Percentiles rank a stretch among this genome's conserved stretches.
Evolutionary conservation across 2,329 filamentous ascomycete genomes (phyloP).

Genomic region (Seiridium unicorne): DNA sequence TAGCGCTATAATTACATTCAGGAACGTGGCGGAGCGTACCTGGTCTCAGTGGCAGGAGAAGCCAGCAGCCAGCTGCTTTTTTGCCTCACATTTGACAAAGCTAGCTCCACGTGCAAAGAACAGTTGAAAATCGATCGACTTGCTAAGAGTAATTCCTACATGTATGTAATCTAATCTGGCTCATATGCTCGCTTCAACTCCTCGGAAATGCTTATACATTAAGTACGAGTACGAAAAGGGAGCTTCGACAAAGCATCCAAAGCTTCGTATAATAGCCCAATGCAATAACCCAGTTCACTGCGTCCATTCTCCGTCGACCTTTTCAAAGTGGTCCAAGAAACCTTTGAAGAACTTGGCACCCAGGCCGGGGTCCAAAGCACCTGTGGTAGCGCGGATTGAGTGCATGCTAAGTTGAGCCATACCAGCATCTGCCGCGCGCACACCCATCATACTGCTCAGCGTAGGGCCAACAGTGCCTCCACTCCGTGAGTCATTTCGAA

Average conservation of each 20-base stretch:
- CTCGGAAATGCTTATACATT: no score
- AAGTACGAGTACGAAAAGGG: no score
- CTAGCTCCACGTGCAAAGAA: no score
- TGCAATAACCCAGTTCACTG: conserved; percentile 1
- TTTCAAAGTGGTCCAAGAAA: conserved; percentile 84
- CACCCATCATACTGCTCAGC: conserved; percentile 76
- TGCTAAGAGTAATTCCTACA: no score
- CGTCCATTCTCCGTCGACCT: conserved; percentile 77
- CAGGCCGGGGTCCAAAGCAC: conserved; percentile 79
- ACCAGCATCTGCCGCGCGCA: conserved; percentile 81
- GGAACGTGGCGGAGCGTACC: background rate
- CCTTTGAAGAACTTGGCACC: conserved; percentile 87
- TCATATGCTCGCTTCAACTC: no score
- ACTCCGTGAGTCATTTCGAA: conserved; percentile 84
- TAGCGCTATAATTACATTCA: background rate
- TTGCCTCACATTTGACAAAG: no score
- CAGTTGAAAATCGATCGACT: no score
- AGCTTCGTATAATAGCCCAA: background rate
- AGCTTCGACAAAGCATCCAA: no score
- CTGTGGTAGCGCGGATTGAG: conserved; percentile 84
- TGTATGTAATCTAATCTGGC: no score
- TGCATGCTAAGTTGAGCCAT: conserved; percentile 95
- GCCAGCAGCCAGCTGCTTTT: no score
- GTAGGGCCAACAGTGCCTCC: conserved; percentile 96
- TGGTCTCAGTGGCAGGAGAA: no score